These are phyloP conservation scores for Sisymbrium irio DNA, from an alignment of 345 rosid genomes.

Conservation along the genomic window DNA sequence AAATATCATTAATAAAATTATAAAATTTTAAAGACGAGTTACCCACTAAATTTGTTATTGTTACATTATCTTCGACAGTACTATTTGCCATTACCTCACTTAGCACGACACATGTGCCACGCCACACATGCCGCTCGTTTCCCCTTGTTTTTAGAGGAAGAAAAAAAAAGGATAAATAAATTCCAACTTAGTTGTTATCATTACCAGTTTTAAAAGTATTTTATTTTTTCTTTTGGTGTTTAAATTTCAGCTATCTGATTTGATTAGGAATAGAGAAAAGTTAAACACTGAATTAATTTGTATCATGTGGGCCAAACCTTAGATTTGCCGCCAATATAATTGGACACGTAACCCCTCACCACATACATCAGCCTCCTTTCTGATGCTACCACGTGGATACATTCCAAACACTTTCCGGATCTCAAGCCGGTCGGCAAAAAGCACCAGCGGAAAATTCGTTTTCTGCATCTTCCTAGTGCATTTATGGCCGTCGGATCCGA, in stretches of 20 bases:
- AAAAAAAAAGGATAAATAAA: background rate
- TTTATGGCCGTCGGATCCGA: slow-evolving; percentile 29
- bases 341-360: slow-evolving; percentile 19
- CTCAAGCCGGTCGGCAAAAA: slow-evolving; percentile 32
- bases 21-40: background rate
- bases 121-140: slow-evolving; percentile 26
- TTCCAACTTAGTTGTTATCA: slow-evolving; percentile 30
- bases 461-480: background rate
- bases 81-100: slow-evolving; percentile 9
- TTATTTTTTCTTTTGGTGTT: background rate
- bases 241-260: background rate
- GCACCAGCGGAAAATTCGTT: slow-evolving; percentile 6
- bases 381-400: slow-evolving; percentile 21
- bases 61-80: background rate
- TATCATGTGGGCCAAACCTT: slow-evolving; percentile 30
- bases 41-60: background rate
- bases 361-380: slow-evolving; percentile 19
- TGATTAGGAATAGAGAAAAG: background rate
- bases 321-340: slow-evolving; percentile 26
- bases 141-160: background rate
- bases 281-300: slow-evolving; percentile 1
- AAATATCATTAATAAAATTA: no score
- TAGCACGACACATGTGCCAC: slow-evolving; percentile 21
- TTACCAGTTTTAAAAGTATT: background rate
- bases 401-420: slow-evolving; percentile 29